These are phyloP conservation scores for Starmerella potacharoeniae DNA, from an alignment of 805 yeast species.

Conservation along the genomic window DNA sequence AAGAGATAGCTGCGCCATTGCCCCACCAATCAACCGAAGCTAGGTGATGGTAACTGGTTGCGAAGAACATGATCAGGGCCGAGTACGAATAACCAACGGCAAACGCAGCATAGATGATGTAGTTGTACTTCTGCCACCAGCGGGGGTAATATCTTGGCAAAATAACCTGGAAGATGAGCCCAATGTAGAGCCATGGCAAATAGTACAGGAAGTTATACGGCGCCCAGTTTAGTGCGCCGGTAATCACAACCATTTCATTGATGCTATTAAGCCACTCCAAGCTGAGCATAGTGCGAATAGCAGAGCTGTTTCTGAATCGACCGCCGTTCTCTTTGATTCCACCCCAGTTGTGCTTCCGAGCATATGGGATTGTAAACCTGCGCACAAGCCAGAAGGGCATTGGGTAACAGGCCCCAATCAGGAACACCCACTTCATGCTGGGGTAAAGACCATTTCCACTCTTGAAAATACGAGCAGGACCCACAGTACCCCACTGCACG, in stretches of 20 bases:
- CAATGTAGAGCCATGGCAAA: constrained; percentile 22
- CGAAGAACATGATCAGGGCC: constrained; percentile 46
- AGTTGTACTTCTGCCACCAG: constrained; percentile 47
- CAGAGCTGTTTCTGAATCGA: constrained; percentile 7
- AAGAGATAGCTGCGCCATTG: constrained; percentile 27
- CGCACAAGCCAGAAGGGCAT: constrained; percentile 30
- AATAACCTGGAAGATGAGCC: constrained; percentile 36
- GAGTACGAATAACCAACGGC: constrained; percentile 52
- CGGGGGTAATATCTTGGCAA: constrained; percentile 38
- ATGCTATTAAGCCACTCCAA: constrained; percentile 29
- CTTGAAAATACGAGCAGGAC: constrained; percentile 34
- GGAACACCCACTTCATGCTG: constrained; percentile 48
- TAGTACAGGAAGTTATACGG: constrained; percentile 24
- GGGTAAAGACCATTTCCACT: constrained; percentile 40
- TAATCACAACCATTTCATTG: constrained; percentile 36
- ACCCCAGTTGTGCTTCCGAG: constrained; percentile 13
- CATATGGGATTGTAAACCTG: constrained; percentile 31
- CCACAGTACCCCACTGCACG: constrained; percentile 35
- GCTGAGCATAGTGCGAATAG: constrained; percentile 10
- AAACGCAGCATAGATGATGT: constrained; percentile 45
- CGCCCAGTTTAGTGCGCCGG: constrained; percentile 35
- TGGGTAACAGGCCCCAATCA: constrained; percentile 37
- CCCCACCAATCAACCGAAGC: constrained; percentile 56
- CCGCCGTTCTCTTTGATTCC: constrained; percentile 4
- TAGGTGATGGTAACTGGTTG: constrained; percentile 35